These are phyloP conservation scores for Rhodotorula mucilaginosa DNA, from an alignment of 1,284 basidiomycete genomes.

Conservation along the genomic window DNA sequence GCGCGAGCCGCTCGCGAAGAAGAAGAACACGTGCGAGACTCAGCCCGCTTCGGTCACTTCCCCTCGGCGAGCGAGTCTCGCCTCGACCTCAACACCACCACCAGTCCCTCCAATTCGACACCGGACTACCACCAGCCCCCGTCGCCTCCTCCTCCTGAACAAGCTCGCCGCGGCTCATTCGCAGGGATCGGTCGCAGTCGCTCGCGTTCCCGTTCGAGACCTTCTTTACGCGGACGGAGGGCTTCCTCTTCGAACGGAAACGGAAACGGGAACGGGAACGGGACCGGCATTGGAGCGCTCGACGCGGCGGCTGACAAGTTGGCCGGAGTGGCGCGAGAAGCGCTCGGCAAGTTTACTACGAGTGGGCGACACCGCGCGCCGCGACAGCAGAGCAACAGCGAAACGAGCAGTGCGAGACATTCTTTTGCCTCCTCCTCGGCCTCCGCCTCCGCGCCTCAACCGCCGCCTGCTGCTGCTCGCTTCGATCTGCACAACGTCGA, in stretches of 20 bases:
- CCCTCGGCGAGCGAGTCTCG: too few species aligned
- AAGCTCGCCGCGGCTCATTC: not conserved
- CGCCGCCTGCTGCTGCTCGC: not conserved
- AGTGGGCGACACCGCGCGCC: not conserved
- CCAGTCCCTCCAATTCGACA: too few species aligned
- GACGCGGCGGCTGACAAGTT: constrained; percentile 19
- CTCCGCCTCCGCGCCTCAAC: not conserved
- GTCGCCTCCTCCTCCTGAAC: too few species aligned
- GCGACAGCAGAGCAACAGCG: constrained; percentile 1
- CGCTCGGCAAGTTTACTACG: constrained; percentile 11
- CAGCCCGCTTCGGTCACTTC: too few species aligned
- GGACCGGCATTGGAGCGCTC: not conserved
- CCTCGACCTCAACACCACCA: too few species aligned
- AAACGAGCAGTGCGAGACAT: not conserved
- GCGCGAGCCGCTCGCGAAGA: too few species aligned
- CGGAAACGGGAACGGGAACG: too few species aligned
- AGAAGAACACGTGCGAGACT: too few species aligned
- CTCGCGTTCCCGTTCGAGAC: not conserved
- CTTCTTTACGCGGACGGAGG: not conserved
- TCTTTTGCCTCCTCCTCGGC: not conserved
- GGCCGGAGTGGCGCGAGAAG: constrained; percentile 22
- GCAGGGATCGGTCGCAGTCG: not conserved
- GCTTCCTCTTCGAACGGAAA: not conserved
- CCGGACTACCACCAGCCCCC: too few species aligned
- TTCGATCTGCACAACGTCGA: too few species aligned